Conservation (phyloP, 2,329 filamentous ascomycete genomes). For the Camillea tinctor region DNA sequence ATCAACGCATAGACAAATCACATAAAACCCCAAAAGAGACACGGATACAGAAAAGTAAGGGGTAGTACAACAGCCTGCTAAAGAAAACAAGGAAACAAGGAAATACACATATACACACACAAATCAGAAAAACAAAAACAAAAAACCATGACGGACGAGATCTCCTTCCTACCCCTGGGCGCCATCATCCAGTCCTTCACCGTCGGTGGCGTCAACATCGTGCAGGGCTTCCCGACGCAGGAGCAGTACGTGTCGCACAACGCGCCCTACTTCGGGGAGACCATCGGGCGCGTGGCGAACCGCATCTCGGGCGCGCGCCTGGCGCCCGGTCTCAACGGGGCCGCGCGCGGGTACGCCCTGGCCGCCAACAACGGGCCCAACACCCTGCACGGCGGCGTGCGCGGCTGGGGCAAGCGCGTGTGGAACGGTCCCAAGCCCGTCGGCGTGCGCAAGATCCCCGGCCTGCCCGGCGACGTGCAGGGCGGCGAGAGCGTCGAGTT, state of each 20-base stretch:
- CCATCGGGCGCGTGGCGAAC: constrained; percentile 84
- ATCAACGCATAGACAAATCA: background rate
- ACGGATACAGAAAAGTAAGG: constrained; percentile 3
- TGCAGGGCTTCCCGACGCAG: constrained; percentile 77
- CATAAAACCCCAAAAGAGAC: background rate
- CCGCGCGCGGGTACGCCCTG: constrained; percentile 64
- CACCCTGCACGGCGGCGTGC: constrained; percentile 67
- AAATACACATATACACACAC: background rate
- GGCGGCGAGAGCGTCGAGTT: constrained; percentile 69
- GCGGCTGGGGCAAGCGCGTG: constrained; percentile 78
- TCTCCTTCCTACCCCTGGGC: constrained; percentile 70
- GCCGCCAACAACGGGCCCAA: constrained; percentile 76
- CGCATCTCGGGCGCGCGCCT: constrained; percentile 73
- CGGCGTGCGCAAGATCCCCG: constrained; percentile 48
- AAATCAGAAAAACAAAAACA: background rate
- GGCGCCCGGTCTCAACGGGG: constrained; percentile 62
- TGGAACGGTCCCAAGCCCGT: constrained; percentile 71
- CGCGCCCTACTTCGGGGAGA: constrained; percentile 83
- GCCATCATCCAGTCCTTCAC: constrained; percentile 80
- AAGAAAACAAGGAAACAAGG: constrained; percentile 3
- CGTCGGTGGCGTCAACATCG: constrained; percentile 79
- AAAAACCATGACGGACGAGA: constrained; percentile 38
- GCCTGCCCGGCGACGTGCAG: constrained; percentile 47
- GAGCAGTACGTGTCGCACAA: constrained; percentile 76
- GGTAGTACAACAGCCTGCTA: constrained; percentile 11